These are phyloP conservation scores for Lipomyces lipofer DNA, from an alignment of 805 yeast species.

Conservation along the genomic window DNA sequence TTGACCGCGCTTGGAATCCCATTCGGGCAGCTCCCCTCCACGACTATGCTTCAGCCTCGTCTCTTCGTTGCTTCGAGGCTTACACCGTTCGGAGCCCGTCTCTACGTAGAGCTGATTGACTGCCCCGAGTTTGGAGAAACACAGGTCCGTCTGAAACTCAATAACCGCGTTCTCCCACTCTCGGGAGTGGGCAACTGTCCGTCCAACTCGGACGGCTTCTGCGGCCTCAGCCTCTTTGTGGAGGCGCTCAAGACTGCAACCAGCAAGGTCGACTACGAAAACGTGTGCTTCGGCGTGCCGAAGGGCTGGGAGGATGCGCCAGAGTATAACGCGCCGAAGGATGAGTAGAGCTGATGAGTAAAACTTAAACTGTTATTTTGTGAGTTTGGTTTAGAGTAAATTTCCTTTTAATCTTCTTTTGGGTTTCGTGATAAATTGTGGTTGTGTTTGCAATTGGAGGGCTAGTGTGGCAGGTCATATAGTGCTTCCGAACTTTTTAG, in stretches of 20 bases:
- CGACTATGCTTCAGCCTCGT: constrained; percentile 46
- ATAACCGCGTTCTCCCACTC: constrained; percentile 44
- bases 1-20: constrained; percentile 64
- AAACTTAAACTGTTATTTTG: too few relatives aligned
- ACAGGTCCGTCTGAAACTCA: constrained; percentile 40
- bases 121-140: constrained; percentile 34
- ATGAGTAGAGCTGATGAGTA: constrained; percentile 10
- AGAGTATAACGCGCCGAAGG: constrained; percentile 14
- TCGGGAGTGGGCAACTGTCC: constrained; percentile 41
- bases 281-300: constrained; percentile 36
- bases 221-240: constrained; percentile 37
- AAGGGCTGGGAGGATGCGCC: constrained; percentile 30
- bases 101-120: constrained; percentile 44
- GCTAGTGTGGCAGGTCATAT: too few relatives aligned
- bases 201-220: constrained; percentile 37
- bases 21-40: constrained; percentile 45
- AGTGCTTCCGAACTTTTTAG: too few relatives aligned
- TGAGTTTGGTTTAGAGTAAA: background rate
- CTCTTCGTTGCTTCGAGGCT: constrained; percentile 44
- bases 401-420: background rate
- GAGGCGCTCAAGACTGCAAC: constrained; percentile 37
- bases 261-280: constrained; percentile 35
- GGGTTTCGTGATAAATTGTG: too few relatives aligned
- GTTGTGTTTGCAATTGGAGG: too few relatives aligned
- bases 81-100: constrained; percentile 46